A percentile compares a stretch with the other conserved stretches of the same genome.
Conservation (phyloP, 2,329 filamentous ascomycete genomes). For the Zymoseptoria pseudotritici region DNA sequence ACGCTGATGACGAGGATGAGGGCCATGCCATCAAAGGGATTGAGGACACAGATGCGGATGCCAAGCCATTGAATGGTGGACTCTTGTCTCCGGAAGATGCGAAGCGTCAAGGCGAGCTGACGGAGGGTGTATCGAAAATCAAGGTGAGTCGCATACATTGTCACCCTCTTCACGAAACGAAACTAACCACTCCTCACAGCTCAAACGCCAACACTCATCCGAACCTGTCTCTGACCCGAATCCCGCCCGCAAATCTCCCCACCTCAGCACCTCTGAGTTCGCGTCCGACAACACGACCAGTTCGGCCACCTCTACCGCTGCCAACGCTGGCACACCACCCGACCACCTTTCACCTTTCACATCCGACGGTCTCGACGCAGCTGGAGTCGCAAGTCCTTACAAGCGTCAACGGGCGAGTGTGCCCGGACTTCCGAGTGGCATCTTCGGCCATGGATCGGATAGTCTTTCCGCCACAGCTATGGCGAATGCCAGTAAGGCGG, state of each 20-base stretch:
- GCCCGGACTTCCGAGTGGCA: constrained; percentile 28
- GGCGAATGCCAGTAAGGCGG: constrained; percentile 8
- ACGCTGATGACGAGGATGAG: constrained; percentile 60
- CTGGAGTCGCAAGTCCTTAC: constrained; percentile 58
- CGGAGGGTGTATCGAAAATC: constrained; percentile 74
- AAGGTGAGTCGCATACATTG: constrained; percentile 50
- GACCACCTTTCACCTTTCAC: constrained; percentile 18
- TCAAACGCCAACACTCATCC: constrained; percentile 72
- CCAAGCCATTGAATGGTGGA: constrained; percentile 52
- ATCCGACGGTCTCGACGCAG: constrained; percentile 38
- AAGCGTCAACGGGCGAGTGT: constrained; percentile 67
- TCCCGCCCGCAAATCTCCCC: constrained; percentile 39
- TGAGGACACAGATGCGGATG: constrained; percentile 50
- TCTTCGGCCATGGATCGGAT: constrained; percentile 11
- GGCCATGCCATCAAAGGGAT: constrained; percentile 59
- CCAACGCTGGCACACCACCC: constrained; percentile 28
- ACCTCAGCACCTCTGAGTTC: constrained; percentile 31
- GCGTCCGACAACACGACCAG: constrained; percentile 37
- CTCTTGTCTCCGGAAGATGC: constrained; percentile 62
- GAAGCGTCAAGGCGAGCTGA: constrained; percentile 64
- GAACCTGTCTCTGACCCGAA: constrained; percentile 51
- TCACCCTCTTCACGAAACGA: not conserved
- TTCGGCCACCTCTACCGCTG: constrained; percentile 23
- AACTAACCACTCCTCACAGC: constrained; percentile 41
- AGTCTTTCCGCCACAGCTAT: constrained; percentile 12